Base-by-base conservation (phyloP, 345 rosid species). In the Erucastrum elatum region DNA sequence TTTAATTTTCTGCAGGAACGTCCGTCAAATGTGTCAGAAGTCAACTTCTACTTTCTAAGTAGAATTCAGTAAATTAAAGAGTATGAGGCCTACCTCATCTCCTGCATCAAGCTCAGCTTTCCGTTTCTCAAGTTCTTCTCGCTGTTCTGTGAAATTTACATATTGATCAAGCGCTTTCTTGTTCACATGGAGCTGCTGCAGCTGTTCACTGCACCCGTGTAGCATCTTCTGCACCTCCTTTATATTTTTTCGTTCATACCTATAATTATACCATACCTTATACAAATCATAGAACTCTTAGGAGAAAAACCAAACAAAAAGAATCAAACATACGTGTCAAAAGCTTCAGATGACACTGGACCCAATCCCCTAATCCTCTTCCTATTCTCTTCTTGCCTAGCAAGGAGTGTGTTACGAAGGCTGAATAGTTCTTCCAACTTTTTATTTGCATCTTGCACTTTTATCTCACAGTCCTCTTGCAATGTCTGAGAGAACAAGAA, bases 141-240 rank as follows among this genome's bases (percentile, higher is more conserved):
- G 86, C 74, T 95, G 94, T 87, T 93, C 97, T 8, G 91, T 93
- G 83, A 95, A 91, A 79, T 95, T 95, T 31, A 95, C 89, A 66
- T 95, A 93, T 72, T 93, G 99, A 72, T 95, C 96, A 81, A 95
- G 93, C 71, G 99, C 97, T 82, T 93, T 95, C 83, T 93, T 95
- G 86, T 95, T 95, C 51, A 95, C 99, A 87, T 95, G 96, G 84
- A 95, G 93, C 84, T 95, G 89, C 82, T 91, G 94, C 76, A 95
- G 85, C 74, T 92, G 88, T 81, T 95, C 93, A 73, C 75, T 88
- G 89, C 98, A 95, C 82, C 84, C 81, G 78, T 95, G 96, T 70
- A 95, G 94, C 93, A 91, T 88, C 84, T 90, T 95, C 84, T 89
- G 90, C 90, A 95, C 76, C 65, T 94, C 99, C 85, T 92, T 92